Evolutionary conservation across 2,329 filamentous ascomycete genomes (phyloP), one percentile per base, ranked within the genome.

Genomic region (Lachnellula hyalina): DNA sequence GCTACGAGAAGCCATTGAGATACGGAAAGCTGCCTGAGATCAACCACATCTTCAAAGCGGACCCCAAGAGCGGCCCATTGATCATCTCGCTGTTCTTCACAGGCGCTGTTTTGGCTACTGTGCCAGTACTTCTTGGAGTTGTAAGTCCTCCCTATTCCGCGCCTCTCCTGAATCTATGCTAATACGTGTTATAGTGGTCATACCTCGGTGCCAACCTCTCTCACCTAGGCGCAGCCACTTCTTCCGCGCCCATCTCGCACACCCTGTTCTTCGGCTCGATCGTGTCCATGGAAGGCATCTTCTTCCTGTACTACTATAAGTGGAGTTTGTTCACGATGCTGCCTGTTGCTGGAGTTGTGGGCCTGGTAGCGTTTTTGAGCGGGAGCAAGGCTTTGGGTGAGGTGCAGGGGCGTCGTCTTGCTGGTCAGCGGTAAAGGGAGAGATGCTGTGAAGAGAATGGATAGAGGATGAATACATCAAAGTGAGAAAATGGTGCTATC

Each of bases 241-340:
- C 82, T 55, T 77, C 81, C 21, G 89, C 90, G 1, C 93, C 94
- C 2, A 65, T 96, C 44, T 86, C 93, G 5, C 93, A 99, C 70
- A 77, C 77, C 32, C 72, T 91, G 35, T 99, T 97, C 77, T 88
- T 95, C 63, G 89, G 88, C 50, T 96, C 91, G 5, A 84, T 99
- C 53, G 58, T 96, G 40, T 84, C 85, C 21, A 89, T 99, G 77
- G 94, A 99, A 72, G 88, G 82, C 15, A 85, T 96, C 54, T 96
- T 99, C 75, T 93, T 94, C 77, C 75, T 96, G 62, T 99, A 99
- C 80, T 97, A 97, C 74, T 87, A 82, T 51, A 83, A 76, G 68
- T 96, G 93, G 92, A 96, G 86, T 68, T 78, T 99, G 46, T 96
- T 97, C 79, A 87, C 96, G 76, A 84, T 84, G 14, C 77, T 99